Evolutionary conservation across 2,329 filamentous ascomycete genomes (phyloP), one percentile per base, ranked within the genome.

Genomic region (Aspergillus pseudoviridinutans): DNA sequence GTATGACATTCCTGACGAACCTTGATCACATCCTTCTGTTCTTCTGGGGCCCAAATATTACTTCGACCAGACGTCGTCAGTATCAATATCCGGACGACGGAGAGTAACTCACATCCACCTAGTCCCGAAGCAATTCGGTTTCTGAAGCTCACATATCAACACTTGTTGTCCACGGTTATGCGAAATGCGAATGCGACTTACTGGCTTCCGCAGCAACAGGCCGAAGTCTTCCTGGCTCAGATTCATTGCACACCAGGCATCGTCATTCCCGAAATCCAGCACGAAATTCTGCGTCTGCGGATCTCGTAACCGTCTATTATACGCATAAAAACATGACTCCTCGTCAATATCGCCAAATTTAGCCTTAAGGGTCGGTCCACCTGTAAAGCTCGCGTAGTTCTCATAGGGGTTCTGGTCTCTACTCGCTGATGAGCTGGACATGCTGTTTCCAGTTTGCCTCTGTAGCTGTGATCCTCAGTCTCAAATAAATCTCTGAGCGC

Each of bases 11-110:
- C 5, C 20, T 17, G 14, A 35, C 60, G 44, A 20, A 79, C 74
- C 62, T 78, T 76, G 49, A 91, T 78, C 9, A 82, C 67, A 3
- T 82, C 77, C 38, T 75, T 77, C 64, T 91, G 87, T 20, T 74
- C 71, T 64, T 84, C 82, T 0, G 88, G 88, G 50, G 83, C 80
- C 86, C 87, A 92, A 27, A 92, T 81, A 61, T 91, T 90, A 63
- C 84, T 87, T 60, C 3, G 3, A 28, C 38, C 44, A 14, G 14
- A 12, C 10, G 51, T 53, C 29, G 51, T 50, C 22, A 67, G 47
- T 54, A 44, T 54, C 10, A 57, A 50, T 53, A 47, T 14, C 42
- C 7, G 17, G 9, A 28, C 12, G 28, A 22, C 14, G 3, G 35
- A n/a, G 12, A 24, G 17, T 22, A 58, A 66, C 84, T 70, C 74